Evolutionary conservation across 768 basidiomycete species (phyloP), one percentile per base, ranked within the genome.

Genomic region (Hemileccinum rubropunctum): DNA sequence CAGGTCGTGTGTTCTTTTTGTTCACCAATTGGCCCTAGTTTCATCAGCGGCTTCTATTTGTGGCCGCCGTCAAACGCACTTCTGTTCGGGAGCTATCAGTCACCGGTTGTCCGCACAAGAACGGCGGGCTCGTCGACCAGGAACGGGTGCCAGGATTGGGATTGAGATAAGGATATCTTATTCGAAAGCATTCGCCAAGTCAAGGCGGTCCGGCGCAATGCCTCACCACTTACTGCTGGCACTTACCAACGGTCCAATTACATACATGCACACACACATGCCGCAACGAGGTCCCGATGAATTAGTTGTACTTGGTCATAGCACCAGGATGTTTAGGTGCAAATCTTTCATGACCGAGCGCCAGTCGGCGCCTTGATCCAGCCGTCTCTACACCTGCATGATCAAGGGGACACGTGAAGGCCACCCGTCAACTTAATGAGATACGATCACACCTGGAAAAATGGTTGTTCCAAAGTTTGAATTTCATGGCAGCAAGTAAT

Each of bases 291-390:
- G 60, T 48, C 39, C 43, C 39, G 45, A 51, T 42, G 43, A 43
- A 52, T 35, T 46, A 30, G 34, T 45, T 15, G 42, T 18, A 54
- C 52, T 48, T 56, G 48, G 52, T 54, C 57, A 67, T 42, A 62
- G 51, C 39, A 62, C 49, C 56, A 62, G 57, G 39, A 57, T 47
- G 45, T 63, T 57, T 45, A 64, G 33, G 48, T 62, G 51, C 50
- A 62, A 54, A 58, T 68, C 66, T 56, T 65, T 62, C 67, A 73
- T 69, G 57, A 72, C 69, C 45, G 67, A 59, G 51, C 64, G 64
- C 58, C 65, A 66, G 54, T 66, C 60, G 13, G 60, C 61, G 26
- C 60, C 51, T 46, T 67, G 59, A 57, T 69, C 65, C 54, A 72
- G 64, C 53, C 69, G 61, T 58, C 64, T 70, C 65, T 62, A 70